Evolutionary conservation across 371 early-diverging fungal species (phyloP), one percentile per base, ranked within the genome.

Genomic region (Sporodiniella umbellata): DNA sequence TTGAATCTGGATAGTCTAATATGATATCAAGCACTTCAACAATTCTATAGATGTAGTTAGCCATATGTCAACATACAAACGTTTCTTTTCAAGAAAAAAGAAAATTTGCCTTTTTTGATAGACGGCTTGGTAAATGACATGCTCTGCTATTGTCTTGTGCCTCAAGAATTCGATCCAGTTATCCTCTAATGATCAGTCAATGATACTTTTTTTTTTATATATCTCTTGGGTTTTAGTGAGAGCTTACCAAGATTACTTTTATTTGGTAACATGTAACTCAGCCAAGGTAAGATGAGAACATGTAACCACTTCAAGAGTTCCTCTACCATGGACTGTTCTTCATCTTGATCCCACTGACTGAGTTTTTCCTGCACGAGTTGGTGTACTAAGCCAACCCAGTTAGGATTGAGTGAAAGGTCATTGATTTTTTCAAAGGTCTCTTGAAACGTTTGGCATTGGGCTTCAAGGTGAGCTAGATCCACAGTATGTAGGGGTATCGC

Each of bases 1-100:
- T 23, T 2, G 71, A 57, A 15, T 51, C 35, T n/a, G 75, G 75
- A 48, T 53, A 66, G 2, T 66, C 64, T 8, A 47, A 33, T 8
- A 74, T 68, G n/a, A 68, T 70, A 44, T 70, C 64, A 48, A 74
- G 70, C 3, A 74, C 54, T n/a, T 45, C 17, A 8, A 49, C 19
- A 8, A 63, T 43, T 11, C 63, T 56, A 45, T 1, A 0, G 15
- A 24, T 17, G 1, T n/a, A 33, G 1, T 3, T 33, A n/a, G n/a
- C n/a, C n/a, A n/a, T n/a, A n/a, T n/a, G n/a, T n/a, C n/a, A n/a
- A n/a, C n/a, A n/a, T n/a, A n/a, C n/a, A n/a, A n/a, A n/a, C n/a
- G n/a, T n/a, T n/a, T n/a, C n/a, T n/a, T n/a, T n/a, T n/a, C n/a
- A n/a, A n/a, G n/a, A n/a, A n/a, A n/a, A 17, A 39, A 2, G 14